Percentiles rank a stretch among this genome's conserved stretches.
phyloP scores from a whole-genome alignment of 164 flowering plant genomes.

The Pachysandra terminalis region DNA sequence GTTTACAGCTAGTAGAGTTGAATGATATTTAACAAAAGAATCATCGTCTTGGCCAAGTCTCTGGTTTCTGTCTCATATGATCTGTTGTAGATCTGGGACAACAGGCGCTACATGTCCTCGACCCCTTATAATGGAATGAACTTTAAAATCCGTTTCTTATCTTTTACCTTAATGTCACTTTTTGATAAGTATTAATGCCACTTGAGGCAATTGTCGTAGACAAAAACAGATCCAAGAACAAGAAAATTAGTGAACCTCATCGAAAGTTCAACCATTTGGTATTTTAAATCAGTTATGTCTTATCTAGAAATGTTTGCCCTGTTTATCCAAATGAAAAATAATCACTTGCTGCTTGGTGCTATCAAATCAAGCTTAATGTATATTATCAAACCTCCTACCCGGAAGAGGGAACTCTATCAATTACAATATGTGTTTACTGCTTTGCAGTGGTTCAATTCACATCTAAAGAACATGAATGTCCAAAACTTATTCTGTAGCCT shows the following conservation, averaged over 20 bases:
- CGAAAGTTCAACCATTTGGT: not conserved
- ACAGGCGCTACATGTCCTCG: not conserved
- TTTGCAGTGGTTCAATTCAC: not conserved
- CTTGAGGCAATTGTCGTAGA: not conserved
- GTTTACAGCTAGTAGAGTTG: not conserved
- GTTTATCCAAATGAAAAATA: not conserved
- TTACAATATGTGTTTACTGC: not conserved
- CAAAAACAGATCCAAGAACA: not conserved
- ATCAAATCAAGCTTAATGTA: slow-evolving; percentile 1
- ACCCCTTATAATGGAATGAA: not conserved
- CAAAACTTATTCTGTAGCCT: not conserved
- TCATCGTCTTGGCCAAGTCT: not conserved
- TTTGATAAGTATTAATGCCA: no score
- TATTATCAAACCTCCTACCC: no score
- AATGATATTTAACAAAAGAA: not conserved
- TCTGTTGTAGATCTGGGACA: not conserved
- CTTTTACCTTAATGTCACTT: not conserved
- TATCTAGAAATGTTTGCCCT: not conserved
- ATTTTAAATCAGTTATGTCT: not conserved
- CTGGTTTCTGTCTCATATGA: not conserved
- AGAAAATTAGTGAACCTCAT: not conserved
- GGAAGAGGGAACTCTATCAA: no score
- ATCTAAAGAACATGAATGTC: not conserved
- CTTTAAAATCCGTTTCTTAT: not conserved
- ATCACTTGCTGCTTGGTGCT: not conserved